These are phyloP conservation scores for Rhynchosporium agropyri DNA, from an alignment of 2,329 filamentous ascomycete genomes.

Conservation along the genomic window DNA sequence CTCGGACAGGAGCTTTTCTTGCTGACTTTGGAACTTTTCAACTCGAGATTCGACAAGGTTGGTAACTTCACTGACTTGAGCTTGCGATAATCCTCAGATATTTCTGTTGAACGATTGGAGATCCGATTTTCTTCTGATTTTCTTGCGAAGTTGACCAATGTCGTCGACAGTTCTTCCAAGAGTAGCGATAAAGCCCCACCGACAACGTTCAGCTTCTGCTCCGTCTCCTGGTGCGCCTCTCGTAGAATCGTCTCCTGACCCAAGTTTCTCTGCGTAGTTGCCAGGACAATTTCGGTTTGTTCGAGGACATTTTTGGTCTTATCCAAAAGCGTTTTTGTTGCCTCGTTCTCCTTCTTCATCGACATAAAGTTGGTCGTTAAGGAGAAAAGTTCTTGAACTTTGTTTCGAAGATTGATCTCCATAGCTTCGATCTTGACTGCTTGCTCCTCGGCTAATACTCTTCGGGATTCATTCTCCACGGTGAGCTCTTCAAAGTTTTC, in stretches of 20 bases:
- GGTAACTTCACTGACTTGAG: conserved; percentile 76
- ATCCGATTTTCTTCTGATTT: conserved; percentile 82
- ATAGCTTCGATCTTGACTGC: conserved; percentile 89
- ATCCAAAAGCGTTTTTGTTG: conserved; percentile 70
- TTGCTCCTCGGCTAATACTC: conserved; percentile 91
- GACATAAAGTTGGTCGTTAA: conserved; percentile 85
- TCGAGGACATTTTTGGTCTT: conserved; percentile 81
- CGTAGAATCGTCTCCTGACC: conserved; percentile 79
- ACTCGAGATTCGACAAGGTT: conserved; percentile 75
- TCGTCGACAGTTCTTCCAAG: conserved; percentile 78
- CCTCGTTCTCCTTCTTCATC: conserved; percentile 87
- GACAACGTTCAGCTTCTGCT: conserved; percentile 72
- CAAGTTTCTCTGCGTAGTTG: conserved; percentile 73
- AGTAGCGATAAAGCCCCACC: conserved; percentile 78
- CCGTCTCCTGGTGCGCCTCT: conserved; percentile 83
- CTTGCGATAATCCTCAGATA: conserved; percentile 76
- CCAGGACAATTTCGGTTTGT: conserved; percentile 83
- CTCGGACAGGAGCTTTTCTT: conserved; percentile 68
- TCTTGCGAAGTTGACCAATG: conserved; percentile 80
- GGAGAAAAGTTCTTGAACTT: conserved; percentile 87
- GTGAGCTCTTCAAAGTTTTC: conserved; percentile 90
- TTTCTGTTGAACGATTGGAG: conserved; percentile 78
- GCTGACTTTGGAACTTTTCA: conserved; percentile 70
- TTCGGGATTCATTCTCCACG: conserved; percentile 85
- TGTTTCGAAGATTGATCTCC: conserved; percentile 87